phyloP scores from a whole-genome alignment of 495 filamentous ascomycete species.

The Hyaloscypha hepaticicola region DNA sequence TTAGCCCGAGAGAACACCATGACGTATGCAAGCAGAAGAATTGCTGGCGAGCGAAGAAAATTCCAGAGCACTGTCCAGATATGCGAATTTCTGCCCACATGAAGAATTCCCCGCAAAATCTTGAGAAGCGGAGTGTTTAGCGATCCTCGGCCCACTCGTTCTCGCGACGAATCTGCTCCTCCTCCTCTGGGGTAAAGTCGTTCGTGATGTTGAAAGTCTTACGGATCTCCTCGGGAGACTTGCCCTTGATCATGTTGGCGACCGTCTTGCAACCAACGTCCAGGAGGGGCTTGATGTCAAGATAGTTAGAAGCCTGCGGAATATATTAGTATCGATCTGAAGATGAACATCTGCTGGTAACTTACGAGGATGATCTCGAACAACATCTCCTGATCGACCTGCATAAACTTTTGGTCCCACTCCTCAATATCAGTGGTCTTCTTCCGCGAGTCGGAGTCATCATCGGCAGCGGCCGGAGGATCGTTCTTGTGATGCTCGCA shows the following conservation, averaged over 20 bases:
- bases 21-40: slow-evolving; percentile 13
- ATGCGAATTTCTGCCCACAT: not conserved
- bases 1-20: slow-evolving; percentile 9
- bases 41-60: not conserved
- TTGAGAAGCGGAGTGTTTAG: slow-evolving; percentile 30
- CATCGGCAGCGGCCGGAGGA: slow-evolving; percentile 69
- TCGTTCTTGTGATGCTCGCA: slow-evolving; percentile 91
- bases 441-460: slow-evolving; percentile 92
- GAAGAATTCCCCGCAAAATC: not conserved
- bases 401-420: slow-evolving; percentile 99
- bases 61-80: not conserved
- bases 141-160: slow-evolving; percentile 84
- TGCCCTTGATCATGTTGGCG: slow-evolving; percentile 87
- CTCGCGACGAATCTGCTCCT: slow-evolving; percentile 80
- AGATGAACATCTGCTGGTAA: slow-evolving; percentile 21
- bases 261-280: slow-evolving; percentile 85
- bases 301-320: slow-evolving; percentile 71
- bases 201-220: slow-evolving; percentile 86
- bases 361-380: slow-evolving; percentile 97
- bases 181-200: slow-evolving; percentile 79
- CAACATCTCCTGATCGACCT: slow-evolving; percentile 99
- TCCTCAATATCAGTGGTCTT: slow-evolving; percentile 99
- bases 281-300: slow-evolving; percentile 79
- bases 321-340: slow-evolving; percentile 5
- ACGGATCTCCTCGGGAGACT: slow-evolving; percentile 76